phyloP scores from a whole-genome alignment of 345 rosid genomes.

The Combretum micranthum region DNA sequence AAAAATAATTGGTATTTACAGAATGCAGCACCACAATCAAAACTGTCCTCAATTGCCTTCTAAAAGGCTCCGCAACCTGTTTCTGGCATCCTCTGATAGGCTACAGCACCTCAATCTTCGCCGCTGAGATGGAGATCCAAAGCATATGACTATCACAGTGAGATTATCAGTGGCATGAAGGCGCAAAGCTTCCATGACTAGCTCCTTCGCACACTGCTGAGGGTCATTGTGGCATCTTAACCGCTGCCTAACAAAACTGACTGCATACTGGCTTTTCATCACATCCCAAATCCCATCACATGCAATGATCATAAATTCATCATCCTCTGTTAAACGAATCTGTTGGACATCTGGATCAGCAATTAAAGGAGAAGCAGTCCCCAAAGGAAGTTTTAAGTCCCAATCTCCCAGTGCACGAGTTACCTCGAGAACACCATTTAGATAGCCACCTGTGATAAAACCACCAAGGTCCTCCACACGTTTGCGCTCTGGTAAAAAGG shows the following conservation, averaged over 20 bases:
- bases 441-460: constrained; percentile 34
- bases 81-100: constrained; percentile 50
- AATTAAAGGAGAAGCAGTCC: constrained; percentile 60
- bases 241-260: constrained; percentile 55
- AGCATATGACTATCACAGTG: constrained; percentile 46
- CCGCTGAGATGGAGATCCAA: constrained; percentile 36
- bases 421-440: constrained; percentile 53
- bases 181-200: constrained; percentile 50
- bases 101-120: constrained; percentile 31
- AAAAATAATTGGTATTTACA: constrained; percentile 13
- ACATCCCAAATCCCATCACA: constrained; percentile 95
- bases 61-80: constrained; percentile 37
- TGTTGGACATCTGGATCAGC: constrained; percentile 75
- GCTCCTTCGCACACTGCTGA: constrained; percentile 44
- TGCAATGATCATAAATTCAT: constrained; percentile 77
- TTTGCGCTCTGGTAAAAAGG: constrained; percentile 48
- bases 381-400: constrained; percentile 63
- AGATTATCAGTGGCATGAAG: constrained; percentile 51
- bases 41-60: constrained; percentile 49
- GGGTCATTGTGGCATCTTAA: constrained; percentile 57
- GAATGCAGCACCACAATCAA: not conserved
- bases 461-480: constrained; percentile 67
- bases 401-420: constrained; percentile 92
- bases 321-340: constrained; percentile 54
- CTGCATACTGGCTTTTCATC: constrained; percentile 66